Base-by-base conservation (phyloP, 2,329 filamentous ascomycete species). In the Trichophyton benhamiae region DNA sequence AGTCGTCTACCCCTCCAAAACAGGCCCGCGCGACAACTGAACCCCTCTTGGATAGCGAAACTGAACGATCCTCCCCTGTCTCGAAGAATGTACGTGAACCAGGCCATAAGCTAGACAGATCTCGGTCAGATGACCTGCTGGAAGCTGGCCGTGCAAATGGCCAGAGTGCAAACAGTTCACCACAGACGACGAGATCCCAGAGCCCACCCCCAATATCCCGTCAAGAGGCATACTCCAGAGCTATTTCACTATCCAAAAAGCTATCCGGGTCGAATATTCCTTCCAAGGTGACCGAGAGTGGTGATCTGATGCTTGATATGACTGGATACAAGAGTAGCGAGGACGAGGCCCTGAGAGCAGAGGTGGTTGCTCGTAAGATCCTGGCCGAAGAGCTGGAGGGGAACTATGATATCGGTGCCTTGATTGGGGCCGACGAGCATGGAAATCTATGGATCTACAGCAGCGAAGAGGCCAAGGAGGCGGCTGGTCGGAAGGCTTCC, bases 361-460 rank as follows among this genome's bases (percentile, higher is more conserved):
- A 99, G 74, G 85, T 95, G n/a, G 82, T 97, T 64, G 94, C 94
- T 3, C 84, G 94, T 22, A 94, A 92, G 72, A 90, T 99, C 58
- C 81, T 99, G 11, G 87, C 91, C 0, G 91, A 99, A 71, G 92
- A 97, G 74, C 77, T 97, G 13, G 89, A 96, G 68, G 94, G 91
- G 22, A 91, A 92, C 70, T 96, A 96, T 72, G 94, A 99, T 71
- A 95, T 99, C 68, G 94, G 94, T 4, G 87, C 92, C 1, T 80
- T 99, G 33, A 96, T 99, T 68, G 94, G 91, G 11, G 92, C 94
- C 52, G 94, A 99, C 70, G 91, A 95, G 70, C 85, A 94, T 63
- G 94, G 94, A 5, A 99, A 99, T 69, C 80, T 99, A n/a, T 97
- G 94, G 92, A 97, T 99, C 66, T 99, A 99, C 77, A 94, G 91